These are phyloP conservation scores for Elsinoe australis DNA, from an alignment of 2,329 filamentous ascomycete genomes.

Conservation along the genomic window DNA sequence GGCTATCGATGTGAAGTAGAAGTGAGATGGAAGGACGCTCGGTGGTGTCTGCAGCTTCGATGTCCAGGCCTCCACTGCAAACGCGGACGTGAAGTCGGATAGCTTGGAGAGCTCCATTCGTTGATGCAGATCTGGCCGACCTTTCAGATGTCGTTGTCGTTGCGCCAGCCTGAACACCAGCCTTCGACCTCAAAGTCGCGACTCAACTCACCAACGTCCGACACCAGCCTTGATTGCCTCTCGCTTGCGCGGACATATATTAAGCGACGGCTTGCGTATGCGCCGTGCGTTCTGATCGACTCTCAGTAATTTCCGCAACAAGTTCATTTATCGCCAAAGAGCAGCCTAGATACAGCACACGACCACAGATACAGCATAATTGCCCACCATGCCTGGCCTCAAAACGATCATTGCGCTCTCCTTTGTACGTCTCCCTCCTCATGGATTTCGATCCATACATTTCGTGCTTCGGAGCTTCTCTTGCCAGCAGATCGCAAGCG, in stretches of 20 bases:
- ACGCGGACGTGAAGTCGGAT: conserved; percentile 14
- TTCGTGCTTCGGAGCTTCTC: too few relatives aligned
- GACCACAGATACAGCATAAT: conserved; percentile 6
- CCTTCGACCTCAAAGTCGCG: conserved; percentile 16
- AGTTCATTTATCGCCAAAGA: too few relatives aligned
- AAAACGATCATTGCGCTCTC: conserved; percentile 99
- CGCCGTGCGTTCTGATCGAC: too few relatives aligned
- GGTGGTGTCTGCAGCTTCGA: neutral
- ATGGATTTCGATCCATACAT: too few relatives aligned
- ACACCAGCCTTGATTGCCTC: neutral
- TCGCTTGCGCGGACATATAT: neutral
- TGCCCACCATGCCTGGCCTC: conserved; percentile 65
- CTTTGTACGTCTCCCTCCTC: conserved; percentile 56
- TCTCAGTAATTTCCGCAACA: too few relatives aligned
- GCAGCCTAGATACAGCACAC: too few relatives aligned
- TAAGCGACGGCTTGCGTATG: neutral
- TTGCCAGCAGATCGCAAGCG: too few relatives aligned
- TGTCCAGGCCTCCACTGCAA: conserved; percentile 16
- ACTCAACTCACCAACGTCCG: neutral
- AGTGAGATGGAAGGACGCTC: neutral
- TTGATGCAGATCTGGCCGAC: conserved; percentile 6
- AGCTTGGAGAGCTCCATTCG: conserved; percentile 11
- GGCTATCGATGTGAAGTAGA: conserved; percentile 9
- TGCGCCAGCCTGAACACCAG: conserved; percentile 10
- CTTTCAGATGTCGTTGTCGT: neutral